Base-by-base conservation (phyloP, 768 basidiomycete species). In the Leccinum rimulosum region DNA sequence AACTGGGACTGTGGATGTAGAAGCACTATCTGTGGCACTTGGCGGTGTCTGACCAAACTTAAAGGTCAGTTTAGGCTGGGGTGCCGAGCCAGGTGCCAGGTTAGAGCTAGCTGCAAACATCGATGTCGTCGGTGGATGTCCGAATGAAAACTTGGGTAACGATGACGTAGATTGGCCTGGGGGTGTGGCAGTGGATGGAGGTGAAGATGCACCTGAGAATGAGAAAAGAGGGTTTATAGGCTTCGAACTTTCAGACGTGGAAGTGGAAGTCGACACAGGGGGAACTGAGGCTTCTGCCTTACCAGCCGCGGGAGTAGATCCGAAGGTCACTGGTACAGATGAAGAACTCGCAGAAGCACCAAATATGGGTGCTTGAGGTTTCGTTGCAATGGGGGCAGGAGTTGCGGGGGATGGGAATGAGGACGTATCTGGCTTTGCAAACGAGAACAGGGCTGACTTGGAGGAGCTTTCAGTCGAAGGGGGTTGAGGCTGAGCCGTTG, bases 141-240 rank as follows among this genome's bases (percentile, higher is more conserved):
- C 71, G 25, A 73, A 73, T 14, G 66, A 64, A 52, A 73, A 73
- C 33, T 65, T 66, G 22, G 69, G 62, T 43, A 40, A 47, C 3
- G 67, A 52, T 28, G 63, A 51, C n/a, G 57, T 19, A 10, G 67
- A 53, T 15, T 64, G 22, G 35, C 57, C 27, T 12, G 59, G 30
- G 25, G 30, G 52, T 58, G 54, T 27, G 48, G 51, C 14, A 58
- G 50, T 19, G 6, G 61, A 50, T 28, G 52, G n/a, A 6, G 57
- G 36, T n/a, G 66, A 48, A 7, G 65, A 14, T 60, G 59, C 25
- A 30, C 55, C 47, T 14, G 64, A 52, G 54, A 74, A 65, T 33
- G 69, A 63, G 53, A 70, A 74, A 56, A 53, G 43, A 19, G 68
- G 57, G 5, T n/a, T 12, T 5, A 69, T 40, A 31, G 59, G 50